A percentile compares a stretch with the other conserved stretches of the same genome.
Evolutionary conservation across 257 asterid genomes (phyloP).

Genomic region (Solanum neorickii): DNA sequence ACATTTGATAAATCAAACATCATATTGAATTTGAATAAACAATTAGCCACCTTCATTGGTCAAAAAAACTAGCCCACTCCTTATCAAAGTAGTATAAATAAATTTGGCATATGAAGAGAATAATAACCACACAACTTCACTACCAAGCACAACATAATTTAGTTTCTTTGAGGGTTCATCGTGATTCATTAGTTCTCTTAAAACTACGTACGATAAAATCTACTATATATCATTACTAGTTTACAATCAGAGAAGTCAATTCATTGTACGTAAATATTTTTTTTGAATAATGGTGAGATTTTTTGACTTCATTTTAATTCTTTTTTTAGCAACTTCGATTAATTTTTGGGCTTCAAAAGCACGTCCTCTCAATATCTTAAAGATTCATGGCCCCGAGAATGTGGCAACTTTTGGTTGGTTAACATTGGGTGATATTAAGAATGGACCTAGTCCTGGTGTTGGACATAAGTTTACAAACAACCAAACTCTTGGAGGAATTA

Average conservation of each 20-base stretch:
- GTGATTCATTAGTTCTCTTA: neutral
- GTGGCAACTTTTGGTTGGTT: neutral
- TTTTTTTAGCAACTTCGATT: slow-evolving; percentile 5
- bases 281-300: neutral
- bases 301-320: neutral
- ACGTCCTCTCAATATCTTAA: slow-evolving; percentile 15
- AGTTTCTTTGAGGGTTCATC: neutral
- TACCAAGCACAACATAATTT: neutral
- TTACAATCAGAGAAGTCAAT: too few species aligned
- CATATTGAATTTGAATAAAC: slow-evolving; percentile 18
- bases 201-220: neutral
- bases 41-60: neutral
- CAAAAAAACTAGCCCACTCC: neutral
- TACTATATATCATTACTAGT: too few species aligned
- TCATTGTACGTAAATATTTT: neutral
- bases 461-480: neutral
- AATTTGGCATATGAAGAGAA: neutral
- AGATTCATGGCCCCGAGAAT: neutral
- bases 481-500: neutral
- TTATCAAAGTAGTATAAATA: neutral
- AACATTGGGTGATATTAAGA: neutral
- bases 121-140: neutral
- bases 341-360: slow-evolving; percentile 4
- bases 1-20: neutral
- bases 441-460: neutral